A percentile compares a stretch with the other conserved stretches of the same genome.
These are phyloP conservation scores for Lumnitzera racemosa DNA, from an alignment of 345 rosid species.

Conservation along the genomic window DNA sequence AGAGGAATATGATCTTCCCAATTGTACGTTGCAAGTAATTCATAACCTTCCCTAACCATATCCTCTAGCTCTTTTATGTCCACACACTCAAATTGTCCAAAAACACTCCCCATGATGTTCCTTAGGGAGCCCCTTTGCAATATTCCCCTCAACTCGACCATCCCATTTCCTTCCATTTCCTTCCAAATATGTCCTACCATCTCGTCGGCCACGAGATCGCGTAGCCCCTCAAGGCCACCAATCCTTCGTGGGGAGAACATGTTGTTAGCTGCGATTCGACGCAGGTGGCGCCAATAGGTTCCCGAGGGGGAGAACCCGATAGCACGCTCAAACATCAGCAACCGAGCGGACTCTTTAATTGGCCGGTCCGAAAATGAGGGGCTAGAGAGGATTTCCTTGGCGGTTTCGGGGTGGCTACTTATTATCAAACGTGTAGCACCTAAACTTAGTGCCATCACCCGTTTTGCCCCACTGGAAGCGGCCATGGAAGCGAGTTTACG, in stretches of 20 bases:
- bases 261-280: constrained; percentile 36
- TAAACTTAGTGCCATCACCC: constrained; percentile 52
- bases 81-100: constrained; percentile 21
- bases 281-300: constrained; percentile 46
- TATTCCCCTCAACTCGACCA: constrained; percentile 28
- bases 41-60: constrained; percentile 56
- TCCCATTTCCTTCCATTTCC: constrained; percentile 22
- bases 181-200: constrained; percentile 20
- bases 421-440: constrained; percentile 46
- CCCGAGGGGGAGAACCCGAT: constrained; percentile 63
- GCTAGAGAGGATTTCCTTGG: constrained; percentile 47
- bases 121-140: constrained; percentile 37
- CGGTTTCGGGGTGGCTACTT: constrained; percentile 53
- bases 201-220: constrained; percentile 27
- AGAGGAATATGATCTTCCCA: constrained; percentile 50
- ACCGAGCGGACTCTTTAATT: constrained; percentile 44
- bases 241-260: constrained; percentile 56
- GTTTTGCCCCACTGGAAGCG: constrained; percentile 27
- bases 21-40: constrained; percentile 34
- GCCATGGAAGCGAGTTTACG: constrained; percentile 48
- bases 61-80: constrained; percentile 19
- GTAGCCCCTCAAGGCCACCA: constrained; percentile 21
- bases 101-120: constrained; percentile 43
- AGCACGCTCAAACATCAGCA: constrained; percentile 62
- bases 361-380: constrained; percentile 54